Evolutionary conservation across 495 filamentous ascomycete species (phyloP).

Genomic region (Thozetella sp.): DNA sequence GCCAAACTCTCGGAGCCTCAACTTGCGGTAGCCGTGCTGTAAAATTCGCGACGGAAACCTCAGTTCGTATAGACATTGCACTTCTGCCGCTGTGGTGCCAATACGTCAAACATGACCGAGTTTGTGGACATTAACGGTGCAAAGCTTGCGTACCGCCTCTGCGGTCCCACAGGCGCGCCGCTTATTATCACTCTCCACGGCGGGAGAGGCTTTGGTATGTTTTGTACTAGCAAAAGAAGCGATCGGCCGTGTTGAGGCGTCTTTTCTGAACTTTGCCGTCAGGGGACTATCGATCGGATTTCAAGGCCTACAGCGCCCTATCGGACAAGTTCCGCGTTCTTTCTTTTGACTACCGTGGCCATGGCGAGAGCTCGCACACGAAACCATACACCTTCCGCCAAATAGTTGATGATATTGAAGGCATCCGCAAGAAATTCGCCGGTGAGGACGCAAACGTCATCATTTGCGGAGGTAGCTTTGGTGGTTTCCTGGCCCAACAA

Average conservation of each 20-base stretch:
- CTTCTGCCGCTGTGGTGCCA: not conserved
- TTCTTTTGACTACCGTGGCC: not conserved
- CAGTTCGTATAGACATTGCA: not conserved
- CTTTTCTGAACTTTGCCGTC: not conserved
- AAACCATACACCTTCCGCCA: not conserved
- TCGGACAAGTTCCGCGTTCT: not conserved
- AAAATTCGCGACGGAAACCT: too few species aligned
- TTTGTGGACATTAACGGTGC: not conserved
- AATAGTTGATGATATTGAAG: not conserved
- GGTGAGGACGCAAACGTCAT: not conserved
- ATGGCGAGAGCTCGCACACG: not conserved
- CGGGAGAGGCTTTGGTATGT: not conserved
- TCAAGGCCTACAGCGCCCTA: not conserved
- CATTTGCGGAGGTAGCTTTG: not conserved
- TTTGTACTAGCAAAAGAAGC: too few species aligned
- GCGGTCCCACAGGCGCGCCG: not conserved
- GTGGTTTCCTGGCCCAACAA: not conserved
- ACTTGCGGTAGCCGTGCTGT: too few species aligned
- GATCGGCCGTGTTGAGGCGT: too few species aligned
- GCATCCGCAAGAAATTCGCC: not conserved
- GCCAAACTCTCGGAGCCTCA: too few species aligned
- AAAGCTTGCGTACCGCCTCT: not conserved
- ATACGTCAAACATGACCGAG: not conserved
- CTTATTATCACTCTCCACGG: slow-evolving; percentile 1
- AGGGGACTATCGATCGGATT: not conserved